phyloP scores from a whole-genome alignment of 2,329 filamentous ascomycete species.

The Penicillium palitans region DNA sequence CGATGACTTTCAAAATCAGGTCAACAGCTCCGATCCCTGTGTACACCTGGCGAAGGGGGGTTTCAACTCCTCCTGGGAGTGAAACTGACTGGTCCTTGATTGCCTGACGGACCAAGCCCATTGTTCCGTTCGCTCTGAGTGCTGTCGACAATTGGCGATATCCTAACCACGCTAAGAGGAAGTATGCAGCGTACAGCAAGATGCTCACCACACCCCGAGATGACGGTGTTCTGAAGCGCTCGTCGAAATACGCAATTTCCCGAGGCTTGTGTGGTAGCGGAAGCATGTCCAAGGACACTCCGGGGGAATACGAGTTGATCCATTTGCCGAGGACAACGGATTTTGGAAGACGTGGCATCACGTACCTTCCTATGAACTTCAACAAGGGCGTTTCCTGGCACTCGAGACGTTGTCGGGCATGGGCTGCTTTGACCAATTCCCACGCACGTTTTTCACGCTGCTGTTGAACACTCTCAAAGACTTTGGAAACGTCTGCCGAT shows the following conservation, averaged over 20 bases:
- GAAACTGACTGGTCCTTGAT: neutral
- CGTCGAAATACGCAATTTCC: constrained; percentile 14
- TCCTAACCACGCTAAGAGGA: constrained; percentile 9
- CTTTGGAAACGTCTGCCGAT: neutral
- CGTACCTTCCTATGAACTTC: constrained; percentile 12
- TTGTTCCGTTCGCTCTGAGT: constrained; percentile 12
- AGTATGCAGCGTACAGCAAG: constrained; percentile 4
- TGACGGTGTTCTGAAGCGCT: constrained; percentile 7
- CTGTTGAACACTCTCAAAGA: constrained; percentile 14
- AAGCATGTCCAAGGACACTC: constrained; percentile 17
- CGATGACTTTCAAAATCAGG: constrained; percentile 7
- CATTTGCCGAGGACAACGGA: neutral
- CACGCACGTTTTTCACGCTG: constrained; percentile 15
- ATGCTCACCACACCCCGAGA: constrained; percentile 1
- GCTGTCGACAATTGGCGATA: constrained; percentile 11
- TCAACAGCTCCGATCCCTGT: constrained; percentile 12
- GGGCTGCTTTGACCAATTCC: constrained; percentile 13
- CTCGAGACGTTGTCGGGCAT: constrained; percentile 18
- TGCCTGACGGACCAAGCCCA: constrained; percentile 4
- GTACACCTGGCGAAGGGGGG: constrained; percentile 9
- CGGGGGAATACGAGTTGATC: constrained; percentile 6
- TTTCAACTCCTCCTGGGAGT: neutral
- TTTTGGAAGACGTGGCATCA: constrained; percentile 9
- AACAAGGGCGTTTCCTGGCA: constrained; percentile 18
- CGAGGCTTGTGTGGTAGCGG: constrained; percentile 1